Percentiles rank a stretch among this genome's conserved stretches.
phyloP scores from a whole-genome alignment of 2,329 filamentous ascomycete species.

The Fusarium redolens region DNA sequence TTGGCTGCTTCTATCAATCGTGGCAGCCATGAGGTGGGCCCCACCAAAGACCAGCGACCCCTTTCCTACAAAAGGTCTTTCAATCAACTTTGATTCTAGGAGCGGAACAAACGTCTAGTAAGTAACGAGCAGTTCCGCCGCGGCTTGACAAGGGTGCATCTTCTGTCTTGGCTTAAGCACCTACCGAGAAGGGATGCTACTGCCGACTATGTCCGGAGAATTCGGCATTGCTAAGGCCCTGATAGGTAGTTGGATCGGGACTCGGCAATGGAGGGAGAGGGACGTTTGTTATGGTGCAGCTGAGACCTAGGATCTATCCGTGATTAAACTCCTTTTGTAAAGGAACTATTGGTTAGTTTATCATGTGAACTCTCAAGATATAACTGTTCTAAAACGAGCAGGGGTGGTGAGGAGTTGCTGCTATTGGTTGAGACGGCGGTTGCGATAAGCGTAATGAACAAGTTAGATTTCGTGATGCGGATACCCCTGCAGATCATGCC shows the following conservation, averaged over 20 bases:
- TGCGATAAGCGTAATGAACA: constrained; percentile 28
- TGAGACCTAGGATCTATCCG: not conserved
- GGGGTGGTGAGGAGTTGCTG: not conserved
- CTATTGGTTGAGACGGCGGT: constrained; percentile 6
- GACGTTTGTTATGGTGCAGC: constrained; percentile 4
- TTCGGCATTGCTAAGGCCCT: constrained; percentile 29
- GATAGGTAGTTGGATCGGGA: constrained; percentile 25
- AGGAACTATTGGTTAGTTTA: not conserved
- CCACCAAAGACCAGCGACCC: not conserved
- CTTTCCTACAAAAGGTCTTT: constrained; percentile 2
- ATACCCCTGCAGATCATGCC: constrained; percentile 29
- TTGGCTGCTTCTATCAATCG: not conserved
- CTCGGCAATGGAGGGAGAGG: constrained; percentile 11
- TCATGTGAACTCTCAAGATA: not conserved
- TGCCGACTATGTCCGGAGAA: constrained; percentile 26
- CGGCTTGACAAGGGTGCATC: not conserved
- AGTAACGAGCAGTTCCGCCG: constrained; percentile 3
- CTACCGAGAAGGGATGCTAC: constrained; percentile 26
- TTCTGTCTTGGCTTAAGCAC: not conserved
- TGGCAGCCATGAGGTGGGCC: not conserved
- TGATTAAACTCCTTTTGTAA: not conserved
- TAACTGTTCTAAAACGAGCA: not conserved
- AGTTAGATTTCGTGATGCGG: constrained; percentile 15
- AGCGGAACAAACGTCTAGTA: not conserved
- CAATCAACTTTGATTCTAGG: not conserved